Percentiles rank a stretch among this genome's conserved stretches.
These are phyloP conservation scores for Lachancea waltii DNA, from an alignment of 805 yeast genomes.

Conservation along the genomic window DNA sequence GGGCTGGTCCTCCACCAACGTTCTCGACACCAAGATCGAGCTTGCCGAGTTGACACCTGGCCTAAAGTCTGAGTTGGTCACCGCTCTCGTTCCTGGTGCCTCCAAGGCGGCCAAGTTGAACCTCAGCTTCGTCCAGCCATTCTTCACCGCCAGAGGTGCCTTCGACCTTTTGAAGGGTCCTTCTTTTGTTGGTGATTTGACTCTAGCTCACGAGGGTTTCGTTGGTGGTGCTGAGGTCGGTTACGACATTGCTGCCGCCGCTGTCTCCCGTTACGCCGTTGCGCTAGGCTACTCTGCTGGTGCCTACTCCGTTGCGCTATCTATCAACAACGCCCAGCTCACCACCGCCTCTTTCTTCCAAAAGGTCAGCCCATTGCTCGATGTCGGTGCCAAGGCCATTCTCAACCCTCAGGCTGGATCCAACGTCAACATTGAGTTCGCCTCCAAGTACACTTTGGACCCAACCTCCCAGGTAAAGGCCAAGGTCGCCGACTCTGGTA, in stretches of 20 bases:
- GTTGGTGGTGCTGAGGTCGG: slow-evolving; percentile 96
- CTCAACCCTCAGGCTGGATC: slow-evolving; percentile 73
- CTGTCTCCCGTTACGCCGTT: slow-evolving; percentile 88
- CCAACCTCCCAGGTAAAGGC: slow-evolving; percentile 87
- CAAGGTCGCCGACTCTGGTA: slow-evolving; percentile 92
- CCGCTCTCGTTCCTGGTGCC: slow-evolving; percentile 80
- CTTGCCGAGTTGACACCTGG: slow-evolving; percentile 91
- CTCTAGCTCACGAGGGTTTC: slow-evolving; percentile 93
- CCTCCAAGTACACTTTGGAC: slow-evolving; percentile 91
- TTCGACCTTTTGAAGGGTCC: slow-evolving; percentile 95
- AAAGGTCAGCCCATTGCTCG: slow-evolving; percentile 82
- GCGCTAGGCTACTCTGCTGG: slow-evolving; percentile 91
- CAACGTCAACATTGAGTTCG: slow-evolving; percentile 89
- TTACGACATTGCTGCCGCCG: slow-evolving; percentile 89
- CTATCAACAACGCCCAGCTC: slow-evolving; percentile 79
- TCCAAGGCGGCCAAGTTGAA: slow-evolving; percentile 84
- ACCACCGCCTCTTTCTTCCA: slow-evolving; percentile 96
- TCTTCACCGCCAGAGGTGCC: slow-evolving; percentile 89
- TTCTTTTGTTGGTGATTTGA: slow-evolving; percentile 87
- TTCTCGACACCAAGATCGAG: slow-evolving; percentile 88
- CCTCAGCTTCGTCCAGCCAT: slow-evolving; percentile 86
- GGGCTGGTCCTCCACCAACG: slow-evolving; percentile 95
- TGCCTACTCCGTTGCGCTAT: slow-evolving; percentile 63
- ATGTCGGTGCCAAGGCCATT: slow-evolving; percentile 97
- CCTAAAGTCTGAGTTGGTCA: slow-evolving; percentile 84